Evolutionary conservation across 2,329 filamentous ascomycete species (phyloP).

Genomic region (Fusarium drepaniforme): DNA sequence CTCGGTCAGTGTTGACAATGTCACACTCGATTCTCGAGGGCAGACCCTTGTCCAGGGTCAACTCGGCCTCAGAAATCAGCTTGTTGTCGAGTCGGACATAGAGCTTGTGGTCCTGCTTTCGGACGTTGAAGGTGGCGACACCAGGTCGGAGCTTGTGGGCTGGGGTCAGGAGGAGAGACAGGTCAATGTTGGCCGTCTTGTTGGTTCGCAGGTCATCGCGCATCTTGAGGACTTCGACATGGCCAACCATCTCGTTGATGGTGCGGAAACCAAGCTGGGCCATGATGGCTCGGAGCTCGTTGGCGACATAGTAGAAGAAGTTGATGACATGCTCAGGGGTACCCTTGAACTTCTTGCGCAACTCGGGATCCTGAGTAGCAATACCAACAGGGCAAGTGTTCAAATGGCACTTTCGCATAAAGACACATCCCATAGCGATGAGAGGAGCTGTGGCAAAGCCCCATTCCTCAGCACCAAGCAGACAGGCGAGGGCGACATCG

Average conservation of each 20-base stretch:
- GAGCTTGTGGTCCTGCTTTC: constrained; percentile 96
- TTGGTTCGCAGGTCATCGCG: constrained; percentile 88
- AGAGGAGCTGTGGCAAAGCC: constrained; percentile 95
- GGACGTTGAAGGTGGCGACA: constrained; percentile 96
- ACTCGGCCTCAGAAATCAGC: constrained; percentile 93
- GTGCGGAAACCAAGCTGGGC: constrained; percentile 94
- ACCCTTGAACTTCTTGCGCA: constrained; percentile 93
- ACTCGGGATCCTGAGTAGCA: constrained; percentile 93
- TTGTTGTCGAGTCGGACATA: constrained; percentile 97
- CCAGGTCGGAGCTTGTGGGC: constrained; percentile 96
- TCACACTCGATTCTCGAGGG: constrained; percentile 95
- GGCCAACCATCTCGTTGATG: constrained; percentile 98
- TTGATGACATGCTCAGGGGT: constrained; percentile 98
- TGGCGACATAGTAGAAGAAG: constrained; percentile 98
- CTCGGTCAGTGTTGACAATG: constrained; percentile 95
- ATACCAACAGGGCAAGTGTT: constrained; percentile 94
- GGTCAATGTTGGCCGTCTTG: constrained; percentile 93
- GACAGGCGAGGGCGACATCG: constrained; percentile 93
- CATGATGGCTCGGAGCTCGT: constrained; percentile 97
- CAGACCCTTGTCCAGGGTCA: constrained; percentile 93
- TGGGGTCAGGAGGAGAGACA: constrained; percentile 92
- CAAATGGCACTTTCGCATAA: constrained; percentile 84
- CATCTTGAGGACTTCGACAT: constrained; percentile 86
- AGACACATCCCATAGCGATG: constrained; percentile 96
- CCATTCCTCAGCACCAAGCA: constrained; percentile 98